Evolutionary conservation across 768 basidiomycete genomes (phyloP), one percentile per base, ranked within the genome.

Genomic region (Hygrophorus russula): DNA sequence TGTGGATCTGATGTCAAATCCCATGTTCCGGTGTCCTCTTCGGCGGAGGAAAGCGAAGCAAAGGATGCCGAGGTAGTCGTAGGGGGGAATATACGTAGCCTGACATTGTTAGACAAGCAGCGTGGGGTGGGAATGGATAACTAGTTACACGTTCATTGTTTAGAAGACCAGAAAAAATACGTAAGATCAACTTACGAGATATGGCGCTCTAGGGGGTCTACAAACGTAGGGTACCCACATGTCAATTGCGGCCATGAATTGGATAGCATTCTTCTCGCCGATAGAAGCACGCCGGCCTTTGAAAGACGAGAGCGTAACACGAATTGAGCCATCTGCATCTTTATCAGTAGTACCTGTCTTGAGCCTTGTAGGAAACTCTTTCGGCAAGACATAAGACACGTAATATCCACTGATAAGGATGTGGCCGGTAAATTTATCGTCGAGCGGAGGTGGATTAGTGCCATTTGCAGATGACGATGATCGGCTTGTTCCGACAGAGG

Each of bases 221-320:
- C 74, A 75, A 15, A 75, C 56, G 45, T 74, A 83, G 5, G 86
- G 86, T 17, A 82, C 71, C 71, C 76, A 78, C 59, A 89, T 69
- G 47, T 85, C 82, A 40, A 89, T 72, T 2, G 78, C 86, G 11
- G 80, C 86, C 81, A 89, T 82, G 58, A 87, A 88, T 36, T 86
- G 80, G 37, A 75, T 67, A 30, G 65, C 67, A 41, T 69, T 74
- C 43, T 70, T 73, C 40, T 82, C 81, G n/a, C 67, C 60, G 42
- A 82, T 49, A 9, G 82, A 82, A 9, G 66, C 52, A 17, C 80
- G 66, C 44, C 81, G 66, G 42, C 64, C 59, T 44, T 59, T 65
- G 20, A 57, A 53, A 12, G 62, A 49, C 18, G 61, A 52, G 30
- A 32, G 42, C 10, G 35, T 20, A 6, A 31, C 29, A 44, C 41